Percentiles rank a stretch among this genome's conserved stretches.
Evolutionary conservation across 306 rosid species (phyloP).

Genomic region (Quercus wislizeni): DNA sequence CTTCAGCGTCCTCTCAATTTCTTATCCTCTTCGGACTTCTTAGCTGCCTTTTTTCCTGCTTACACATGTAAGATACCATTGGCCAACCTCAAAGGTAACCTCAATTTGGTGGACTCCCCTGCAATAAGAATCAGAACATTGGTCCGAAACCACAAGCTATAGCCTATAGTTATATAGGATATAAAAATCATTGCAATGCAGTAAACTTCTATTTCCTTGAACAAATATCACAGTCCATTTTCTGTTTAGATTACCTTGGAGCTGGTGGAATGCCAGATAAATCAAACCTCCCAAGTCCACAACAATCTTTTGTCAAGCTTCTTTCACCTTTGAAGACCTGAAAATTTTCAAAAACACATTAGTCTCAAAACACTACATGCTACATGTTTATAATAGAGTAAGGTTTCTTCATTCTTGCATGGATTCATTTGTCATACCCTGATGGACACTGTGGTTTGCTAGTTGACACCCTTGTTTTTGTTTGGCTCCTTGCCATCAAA

Average conservation of each 20-base stretch:
- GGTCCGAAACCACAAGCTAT: background rate
- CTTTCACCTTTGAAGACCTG: constrained; percentile 57
- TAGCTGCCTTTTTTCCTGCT: constrained; percentile 54
- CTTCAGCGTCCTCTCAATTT: constrained; percentile 50
- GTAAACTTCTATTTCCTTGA: background rate
- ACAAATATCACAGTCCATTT: background rate
- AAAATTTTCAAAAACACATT: background rate
- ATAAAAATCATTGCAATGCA: background rate
- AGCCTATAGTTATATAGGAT: background rate
- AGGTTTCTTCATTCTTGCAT: background rate
- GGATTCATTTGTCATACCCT: constrained; percentile 9
- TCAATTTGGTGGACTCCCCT: constrained; percentile 65
- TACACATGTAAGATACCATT: constrained; percentile 47
- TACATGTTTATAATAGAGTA: background rate
- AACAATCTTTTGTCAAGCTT: constrained; percentile 50
- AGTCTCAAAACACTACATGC: background rate
- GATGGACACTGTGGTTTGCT: constrained; percentile 50
- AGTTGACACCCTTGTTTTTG: background rate
- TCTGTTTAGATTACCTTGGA: constrained; percentile 36
- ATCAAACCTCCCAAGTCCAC: constrained; percentile 44
- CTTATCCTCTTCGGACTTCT: constrained; percentile 43
- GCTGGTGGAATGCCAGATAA: constrained; percentile 53
- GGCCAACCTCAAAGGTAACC: constrained; percentile 57
- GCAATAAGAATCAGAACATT: constrained; percentile 1
- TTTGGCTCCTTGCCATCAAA: no score